These are phyloP conservation scores for Geosmithia flava DNA, from an alignment of 2,329 filamentous ascomycete species.

Conservation along the genomic window DNA sequence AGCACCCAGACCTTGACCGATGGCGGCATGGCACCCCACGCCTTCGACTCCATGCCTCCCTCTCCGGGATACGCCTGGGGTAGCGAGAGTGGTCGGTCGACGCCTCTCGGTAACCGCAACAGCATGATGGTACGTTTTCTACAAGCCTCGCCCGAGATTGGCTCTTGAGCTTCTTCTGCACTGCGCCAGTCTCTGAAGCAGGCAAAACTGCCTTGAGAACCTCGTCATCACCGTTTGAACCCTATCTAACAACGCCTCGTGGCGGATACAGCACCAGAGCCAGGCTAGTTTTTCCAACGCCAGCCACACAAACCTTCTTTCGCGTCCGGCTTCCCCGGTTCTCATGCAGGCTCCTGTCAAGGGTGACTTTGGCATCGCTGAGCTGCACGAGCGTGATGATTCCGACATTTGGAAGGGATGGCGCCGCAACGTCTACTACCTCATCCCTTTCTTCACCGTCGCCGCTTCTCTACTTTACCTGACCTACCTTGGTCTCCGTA, in stretches of 20 bases:
- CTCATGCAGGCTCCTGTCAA: conserved; percentile 19
- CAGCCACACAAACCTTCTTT: conserved; percentile 15
- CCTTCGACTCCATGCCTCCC: background rate
- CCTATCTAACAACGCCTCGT: background rate
- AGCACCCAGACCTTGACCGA: conserved; percentile 4
- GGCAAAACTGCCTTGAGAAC: background rate
- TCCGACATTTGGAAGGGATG: conserved; percentile 31
- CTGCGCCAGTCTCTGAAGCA: too few relatives aligned
- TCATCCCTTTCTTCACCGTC: conserved; percentile 25
- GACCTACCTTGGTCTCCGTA: conserved; percentile 35
- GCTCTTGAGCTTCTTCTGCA: too few relatives aligned
- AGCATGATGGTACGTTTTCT: background rate
- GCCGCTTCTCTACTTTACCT: conserved; percentile 23
- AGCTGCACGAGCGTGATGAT: conserved; percentile 28
- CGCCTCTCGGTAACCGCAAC: background rate
- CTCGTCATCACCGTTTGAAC: background rate
- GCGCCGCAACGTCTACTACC: conserved; percentile 24
- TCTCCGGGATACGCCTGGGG: conserved; percentile 1
- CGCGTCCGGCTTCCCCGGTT: conserved; percentile 13
- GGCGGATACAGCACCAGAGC: conserved; percentile 2
- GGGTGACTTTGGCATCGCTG: conserved; percentile 18
- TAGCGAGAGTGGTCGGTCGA: conserved; percentile 1
- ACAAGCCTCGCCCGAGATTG: background rate
- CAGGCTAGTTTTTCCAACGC: conserved; percentile 1
- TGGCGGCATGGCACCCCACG: background rate